phyloP scores from a whole-genome alignment of 1,284 basidiomycete genomes.

The Kwoniella shivajii region DNA sequence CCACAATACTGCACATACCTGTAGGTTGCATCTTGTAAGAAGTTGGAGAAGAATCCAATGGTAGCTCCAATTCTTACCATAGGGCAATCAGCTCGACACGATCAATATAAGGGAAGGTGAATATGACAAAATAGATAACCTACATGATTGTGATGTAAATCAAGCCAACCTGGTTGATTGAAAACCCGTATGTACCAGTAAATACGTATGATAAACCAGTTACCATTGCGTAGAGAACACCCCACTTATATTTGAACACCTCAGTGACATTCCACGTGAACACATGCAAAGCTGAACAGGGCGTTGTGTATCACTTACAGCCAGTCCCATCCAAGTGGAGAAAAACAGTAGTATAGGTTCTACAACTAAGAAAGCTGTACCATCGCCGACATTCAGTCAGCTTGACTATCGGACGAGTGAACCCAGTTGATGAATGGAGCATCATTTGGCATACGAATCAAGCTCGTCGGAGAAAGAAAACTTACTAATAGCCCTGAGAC shows the following conservation, averaged over 20 bases:
- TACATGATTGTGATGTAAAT: conserved; percentile 66
- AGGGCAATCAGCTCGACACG: too few relatives aligned
- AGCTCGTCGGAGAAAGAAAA: conserved; percentile 1
- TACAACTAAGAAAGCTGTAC: conserved; percentile 65
- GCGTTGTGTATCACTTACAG: conserved; percentile 31
- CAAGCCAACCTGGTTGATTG: conserved; percentile 64
- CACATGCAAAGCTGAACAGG: neutral
- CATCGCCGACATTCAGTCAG: neutral
- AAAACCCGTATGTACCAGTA: conserved; percentile 65
- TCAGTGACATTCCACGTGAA: neutral
- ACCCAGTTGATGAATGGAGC: too few relatives aligned
- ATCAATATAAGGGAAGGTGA: too few relatives aligned
- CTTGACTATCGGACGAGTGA: neutral
- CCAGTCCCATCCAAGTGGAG: conserved; percentile 74
- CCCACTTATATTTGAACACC: too few relatives aligned
- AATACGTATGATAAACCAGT: conserved; percentile 69
- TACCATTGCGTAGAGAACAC: conserved; percentile 69
- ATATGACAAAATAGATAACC: too few relatives aligned
- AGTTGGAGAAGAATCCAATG: conserved; percentile 62
- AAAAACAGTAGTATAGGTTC: conserved; percentile 76
- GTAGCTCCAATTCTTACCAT: conserved; percentile 67
- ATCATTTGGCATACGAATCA: too few relatives aligned
- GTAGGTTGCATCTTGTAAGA: conserved; percentile 69
- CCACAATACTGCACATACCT: too few relatives aligned
- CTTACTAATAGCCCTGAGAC: conserved; percentile 42